These are phyloP conservation scores for Neurospora sp. DNA, from an alignment of 495 filamentous ascomycete genomes.

Conservation along the genomic window DNA sequence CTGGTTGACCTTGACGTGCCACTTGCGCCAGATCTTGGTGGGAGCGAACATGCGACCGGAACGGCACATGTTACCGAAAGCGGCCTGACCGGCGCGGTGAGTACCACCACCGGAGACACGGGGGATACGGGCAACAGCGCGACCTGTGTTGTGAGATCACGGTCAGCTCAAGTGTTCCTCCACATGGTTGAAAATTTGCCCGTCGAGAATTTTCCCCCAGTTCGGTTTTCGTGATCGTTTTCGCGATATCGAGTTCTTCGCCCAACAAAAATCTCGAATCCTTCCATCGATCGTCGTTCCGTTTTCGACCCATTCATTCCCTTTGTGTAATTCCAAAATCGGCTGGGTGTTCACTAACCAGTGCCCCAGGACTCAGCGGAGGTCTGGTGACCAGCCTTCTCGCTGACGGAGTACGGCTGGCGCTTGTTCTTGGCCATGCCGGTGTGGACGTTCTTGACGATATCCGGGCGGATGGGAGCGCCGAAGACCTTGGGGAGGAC, in stretches of 20 bases:
- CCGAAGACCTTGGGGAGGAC: constrained; percentile 91
- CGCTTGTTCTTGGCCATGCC: constrained; percentile 99
- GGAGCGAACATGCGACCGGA: constrained; percentile 99
- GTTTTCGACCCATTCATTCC: background rate
- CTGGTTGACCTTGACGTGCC: constrained; percentile 99
- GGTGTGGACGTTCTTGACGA: constrained; percentile 97
- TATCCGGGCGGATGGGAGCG: constrained; percentile 94
- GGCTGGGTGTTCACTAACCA: constrained; percentile 53
- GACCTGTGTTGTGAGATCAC: constrained; percentile 48
- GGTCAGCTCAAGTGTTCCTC: constrained; percentile 13
- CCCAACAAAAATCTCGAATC: background rate
- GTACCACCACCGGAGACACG: constrained; percentile 99
- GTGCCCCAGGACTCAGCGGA: constrained; percentile 99
- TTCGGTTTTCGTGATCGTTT: background rate
- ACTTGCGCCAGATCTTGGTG: constrained; percentile 99
- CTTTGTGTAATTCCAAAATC: constrained; percentile 5
- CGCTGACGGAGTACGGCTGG: constrained; percentile 98
- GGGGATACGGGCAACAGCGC: constrained; percentile 99
- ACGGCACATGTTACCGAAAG: constrained; percentile 99
- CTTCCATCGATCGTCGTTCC: background rate
- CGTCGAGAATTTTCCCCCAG: background rate
- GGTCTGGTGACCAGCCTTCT: constrained; percentile 99
- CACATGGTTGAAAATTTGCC: background rate
- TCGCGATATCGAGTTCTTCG: background rate
- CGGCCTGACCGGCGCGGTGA: constrained; percentile 98